Evolutionary conservation across 176 grass and related monocot species (phyloP).

Genomic region (Ampelocalamus luodianensis): DNA sequence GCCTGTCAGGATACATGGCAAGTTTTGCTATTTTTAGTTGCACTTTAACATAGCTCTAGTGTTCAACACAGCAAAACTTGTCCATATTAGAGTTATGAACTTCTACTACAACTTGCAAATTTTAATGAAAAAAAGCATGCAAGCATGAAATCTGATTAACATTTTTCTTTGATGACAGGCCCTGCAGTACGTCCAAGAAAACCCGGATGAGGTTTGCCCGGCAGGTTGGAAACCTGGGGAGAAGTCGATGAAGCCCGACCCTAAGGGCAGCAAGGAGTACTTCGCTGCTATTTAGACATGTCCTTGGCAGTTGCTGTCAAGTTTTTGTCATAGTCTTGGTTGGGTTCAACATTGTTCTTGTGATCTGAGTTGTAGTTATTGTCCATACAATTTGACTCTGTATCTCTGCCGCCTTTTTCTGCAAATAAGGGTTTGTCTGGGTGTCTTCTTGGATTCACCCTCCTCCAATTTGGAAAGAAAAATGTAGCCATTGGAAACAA

Average conservation of each 20-base stretch:
- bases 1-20: neutral
- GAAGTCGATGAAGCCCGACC: constrained; percentile 50
- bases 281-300: constrained; percentile 70
- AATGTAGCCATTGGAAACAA: constrained; percentile 7
- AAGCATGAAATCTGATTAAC: neutral
- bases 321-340: constrained; percentile 30
- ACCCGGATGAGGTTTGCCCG: constrained; percentile 95
- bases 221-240: constrained; percentile 88
- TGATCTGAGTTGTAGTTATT: constrained; percentile 29
- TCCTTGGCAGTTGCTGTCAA: neutral
- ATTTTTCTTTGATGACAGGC: constrained; percentile 26
- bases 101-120: neutral
- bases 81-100: neutral
- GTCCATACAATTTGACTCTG: constrained; percentile 29
- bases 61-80: neutral
- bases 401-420: neutral
- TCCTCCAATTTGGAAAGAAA: constrained; percentile 33
- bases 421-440: constrained; percentile 20
- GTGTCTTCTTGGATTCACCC: neutral
- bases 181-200: constrained; percentile 87
- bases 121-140: neutral
- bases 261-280: constrained; percentile 68
- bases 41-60: constrained; percentile 1
- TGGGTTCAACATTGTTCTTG: constrained; percentile 26
- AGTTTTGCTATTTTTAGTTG: neutral